Percentiles rank a stretch among this genome's conserved stretches.
phyloP scores from a whole-genome alignment of 768 basidiomycete genomes.

The Panaeolus cyanescens region DNA sequence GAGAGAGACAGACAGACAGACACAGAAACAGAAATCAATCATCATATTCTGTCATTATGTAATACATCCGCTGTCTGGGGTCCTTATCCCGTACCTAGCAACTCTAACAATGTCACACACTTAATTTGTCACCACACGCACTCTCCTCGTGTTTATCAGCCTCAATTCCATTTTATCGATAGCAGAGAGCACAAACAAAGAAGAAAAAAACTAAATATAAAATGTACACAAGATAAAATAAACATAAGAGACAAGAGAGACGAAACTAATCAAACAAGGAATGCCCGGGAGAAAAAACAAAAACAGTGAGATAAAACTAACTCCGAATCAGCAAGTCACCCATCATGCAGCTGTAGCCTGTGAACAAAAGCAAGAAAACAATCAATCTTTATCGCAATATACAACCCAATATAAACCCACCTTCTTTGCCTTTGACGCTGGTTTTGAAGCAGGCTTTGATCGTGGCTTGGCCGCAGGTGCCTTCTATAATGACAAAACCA shows the following conservation, averaged over 20 bases:
- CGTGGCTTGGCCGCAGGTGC: constrained; percentile 23
- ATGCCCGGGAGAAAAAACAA: background rate
- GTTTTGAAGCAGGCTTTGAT: constrained; percentile 30
- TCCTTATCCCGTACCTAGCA: constrained; percentile 14
- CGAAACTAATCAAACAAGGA: constrained; percentile 2
- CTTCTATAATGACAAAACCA: constrained; percentile 10
- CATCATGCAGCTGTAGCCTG: constrained; percentile 6
- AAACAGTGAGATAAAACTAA: background rate
- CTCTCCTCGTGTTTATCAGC: constrained; percentile 9
- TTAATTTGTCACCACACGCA: constrained; percentile 1
- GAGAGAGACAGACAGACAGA: constrained; percentile 21
- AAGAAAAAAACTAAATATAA: constrained; percentile 3
- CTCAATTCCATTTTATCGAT: constrained; percentile 24
- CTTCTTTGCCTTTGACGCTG: constrained; percentile 36
- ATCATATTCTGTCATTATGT: background rate
- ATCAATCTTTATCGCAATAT: background rate
- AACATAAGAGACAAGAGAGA: constrained; percentile 5
- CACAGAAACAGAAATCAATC: constrained; percentile 18
- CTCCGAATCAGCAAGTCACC: background rate
- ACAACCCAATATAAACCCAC: constrained; percentile 8
- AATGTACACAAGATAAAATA: constrained; percentile 5
- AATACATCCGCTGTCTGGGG: constrained; percentile 6
- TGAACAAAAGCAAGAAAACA: background rate
- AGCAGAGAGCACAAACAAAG: constrained; percentile 10
- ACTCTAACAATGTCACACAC: constrained; percentile 2